Percentiles rank a stretch among this genome's conserved stretches.
These are phyloP conservation scores for Pleurotus citrinopileatus DNA, from an alignment of 768 basidiomycete genomes.

Conservation along the genomic window DNA sequence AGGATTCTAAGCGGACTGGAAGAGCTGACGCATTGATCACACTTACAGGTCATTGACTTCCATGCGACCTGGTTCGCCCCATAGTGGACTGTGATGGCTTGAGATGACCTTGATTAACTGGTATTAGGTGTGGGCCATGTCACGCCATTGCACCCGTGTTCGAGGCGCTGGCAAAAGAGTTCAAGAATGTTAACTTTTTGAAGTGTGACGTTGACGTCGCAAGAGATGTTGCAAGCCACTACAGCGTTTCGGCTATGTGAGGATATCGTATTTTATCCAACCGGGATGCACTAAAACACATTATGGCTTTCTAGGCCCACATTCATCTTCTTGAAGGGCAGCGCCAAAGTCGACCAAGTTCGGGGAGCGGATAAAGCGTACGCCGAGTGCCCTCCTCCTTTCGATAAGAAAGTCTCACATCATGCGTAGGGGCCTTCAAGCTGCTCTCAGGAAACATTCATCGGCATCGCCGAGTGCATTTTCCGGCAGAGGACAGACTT, in stretches of 20 bases:
- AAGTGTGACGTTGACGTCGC: slow-evolving; percentile 81
- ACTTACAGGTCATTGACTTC: slow-evolving; percentile 75
- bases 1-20: not conserved
- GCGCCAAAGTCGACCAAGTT: slow-evolving; percentile 65
- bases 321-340: slow-evolving; percentile 74
- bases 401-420: not conserved
- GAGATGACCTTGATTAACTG: not conserved
- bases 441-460: slow-evolving; percentile 53
- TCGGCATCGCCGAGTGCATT: slow-evolving; percentile 46
- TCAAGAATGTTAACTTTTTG: slow-evolving; percentile 72
- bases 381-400: slow-evolving; percentile 19
- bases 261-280: slow-evolving; percentile 17
- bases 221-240: slow-evolving; percentile 60
- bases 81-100: too few relatives aligned
- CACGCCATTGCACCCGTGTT: slow-evolving; percentile 78
- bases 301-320: slow-evolving; percentile 77
- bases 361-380: slow-evolving; percentile 69
- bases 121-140: slow-evolving; percentile 79
- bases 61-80: slow-evolving; percentile 73
- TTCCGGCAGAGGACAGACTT: slow-evolving; percentile 69
- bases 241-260: slow-evolving; percentile 73
- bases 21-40: not conserved
- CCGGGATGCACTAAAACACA: not conserved
- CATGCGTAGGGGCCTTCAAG: slow-evolving; percentile 57
- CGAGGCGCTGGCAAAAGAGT: slow-evolving; percentile 67